phyloP scores from a whole-genome alignment of 352 stramenopile species.

The Phytopythium litorale region DNA sequence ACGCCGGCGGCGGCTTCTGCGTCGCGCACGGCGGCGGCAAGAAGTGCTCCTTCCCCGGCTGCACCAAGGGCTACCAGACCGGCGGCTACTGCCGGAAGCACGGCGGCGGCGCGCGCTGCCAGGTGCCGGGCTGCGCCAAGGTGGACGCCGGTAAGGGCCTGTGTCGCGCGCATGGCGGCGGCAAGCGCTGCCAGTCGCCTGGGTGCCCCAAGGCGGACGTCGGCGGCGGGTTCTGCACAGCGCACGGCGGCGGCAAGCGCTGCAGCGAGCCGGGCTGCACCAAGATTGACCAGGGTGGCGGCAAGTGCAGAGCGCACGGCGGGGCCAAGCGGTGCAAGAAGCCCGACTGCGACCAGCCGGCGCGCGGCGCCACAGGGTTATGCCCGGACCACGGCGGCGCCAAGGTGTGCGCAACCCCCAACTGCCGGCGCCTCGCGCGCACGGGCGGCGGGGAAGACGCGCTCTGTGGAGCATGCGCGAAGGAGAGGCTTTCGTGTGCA shows the following conservation, averaged over 20 bases:
- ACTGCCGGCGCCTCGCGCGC: slow-evolving; percentile 63
- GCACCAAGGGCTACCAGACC: slow-evolving; percentile 74
- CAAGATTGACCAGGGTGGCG: slow-evolving; percentile 82
- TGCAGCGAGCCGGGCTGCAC: slow-evolving; percentile 63
- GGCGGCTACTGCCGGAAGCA: slow-evolving; percentile 75
- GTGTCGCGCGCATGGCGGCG: slow-evolving; percentile 70
- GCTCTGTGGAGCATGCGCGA: slow-evolving; percentile 40
- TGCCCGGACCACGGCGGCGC: slow-evolving; percentile 67
- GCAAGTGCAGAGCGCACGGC: slow-evolving; percentile 76
- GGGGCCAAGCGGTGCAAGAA: slow-evolving; percentile 55
- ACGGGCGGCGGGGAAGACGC: slow-evolving; percentile 22
- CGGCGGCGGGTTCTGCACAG: slow-evolving; percentile 76
- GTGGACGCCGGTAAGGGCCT: slow-evolving; percentile 72
- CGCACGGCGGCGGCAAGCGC: slow-evolving; percentile 69
- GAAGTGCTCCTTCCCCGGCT: slow-evolving; percentile 69
- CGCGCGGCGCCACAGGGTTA: slow-evolving; percentile 47
- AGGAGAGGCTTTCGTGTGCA: slow-evolving; percentile 6
- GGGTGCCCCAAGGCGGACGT: slow-evolving; percentile 74
- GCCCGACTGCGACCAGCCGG: slow-evolving; percentile 51
- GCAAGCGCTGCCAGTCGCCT: slow-evolving; percentile 56
- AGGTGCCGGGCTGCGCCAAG: slow-evolving; percentile 66
- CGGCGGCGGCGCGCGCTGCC: slow-evolving; percentile 72
- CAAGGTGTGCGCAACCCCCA: slow-evolving; percentile 44
- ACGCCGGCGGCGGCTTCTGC: slow-evolving; percentile 76
- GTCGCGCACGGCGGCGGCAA: slow-evolving; percentile 82